Conservation (phyloP, 148 eudicot species). For the Arctostaphylos glauca region DNA sequence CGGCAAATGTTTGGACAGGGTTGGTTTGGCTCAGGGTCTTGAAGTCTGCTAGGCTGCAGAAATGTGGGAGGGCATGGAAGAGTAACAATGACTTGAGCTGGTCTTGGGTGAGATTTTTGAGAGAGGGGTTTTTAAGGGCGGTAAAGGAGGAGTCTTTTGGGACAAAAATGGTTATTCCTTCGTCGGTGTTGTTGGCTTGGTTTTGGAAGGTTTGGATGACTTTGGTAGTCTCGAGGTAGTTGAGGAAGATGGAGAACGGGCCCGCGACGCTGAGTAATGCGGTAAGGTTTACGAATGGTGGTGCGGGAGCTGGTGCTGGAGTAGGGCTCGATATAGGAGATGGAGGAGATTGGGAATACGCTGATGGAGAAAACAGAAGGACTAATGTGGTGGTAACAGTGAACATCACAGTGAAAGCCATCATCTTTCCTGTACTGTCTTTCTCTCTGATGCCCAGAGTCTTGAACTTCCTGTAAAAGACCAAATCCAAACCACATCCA, state of each 20-base stretch:
- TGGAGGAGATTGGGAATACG: constrained; percentile 35
- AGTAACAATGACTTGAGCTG: constrained; percentile 74
- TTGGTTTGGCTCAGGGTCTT: constrained; percentile 49
- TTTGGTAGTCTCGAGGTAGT: constrained; percentile 62
- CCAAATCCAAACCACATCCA: not conserved
- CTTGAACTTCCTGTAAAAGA: constrained; percentile 32
- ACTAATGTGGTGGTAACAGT: constrained; percentile 30
- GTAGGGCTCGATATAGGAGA: constrained; percentile 31
- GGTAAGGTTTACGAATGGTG: constrained; percentile 66
- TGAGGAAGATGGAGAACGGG: constrained; percentile 72
- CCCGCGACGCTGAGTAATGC: constrained; percentile 76
- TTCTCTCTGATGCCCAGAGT: constrained; percentile 4
- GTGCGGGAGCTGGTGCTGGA: constrained; percentile 74
- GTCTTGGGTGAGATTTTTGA: constrained; percentile 69
- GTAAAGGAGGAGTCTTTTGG: constrained; percentile 70
- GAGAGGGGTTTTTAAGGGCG: constrained; percentile 57
- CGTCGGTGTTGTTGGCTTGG: constrained; percentile 83
- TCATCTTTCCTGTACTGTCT: not conserved
- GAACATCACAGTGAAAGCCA: constrained; percentile 32
- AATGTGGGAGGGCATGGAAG: constrained; percentile 80
- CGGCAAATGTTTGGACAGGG: constrained; percentile 65
- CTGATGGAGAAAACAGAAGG: constrained; percentile 31
- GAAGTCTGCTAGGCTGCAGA: constrained; percentile 76
- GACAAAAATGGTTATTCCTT: constrained; percentile 80
- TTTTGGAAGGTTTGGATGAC: constrained; percentile 71